Evolutionary conservation across 1,284 basidiomycete genomes (phyloP).

Genomic region (Ustilago hordei): DNA sequence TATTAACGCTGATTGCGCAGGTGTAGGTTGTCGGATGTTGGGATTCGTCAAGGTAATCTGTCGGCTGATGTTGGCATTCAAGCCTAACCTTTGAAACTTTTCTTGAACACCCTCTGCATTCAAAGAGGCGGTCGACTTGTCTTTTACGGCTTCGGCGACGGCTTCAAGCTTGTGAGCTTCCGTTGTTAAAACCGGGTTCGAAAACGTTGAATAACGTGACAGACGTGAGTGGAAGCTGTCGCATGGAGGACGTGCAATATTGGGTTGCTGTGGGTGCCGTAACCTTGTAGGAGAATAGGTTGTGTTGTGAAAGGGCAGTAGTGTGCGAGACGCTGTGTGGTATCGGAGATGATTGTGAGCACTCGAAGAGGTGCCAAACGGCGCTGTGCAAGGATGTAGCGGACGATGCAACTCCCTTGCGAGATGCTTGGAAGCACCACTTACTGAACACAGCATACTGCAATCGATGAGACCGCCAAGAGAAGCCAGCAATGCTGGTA

Average conservation of each 20-base stretch:
- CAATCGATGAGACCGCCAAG: not conserved
- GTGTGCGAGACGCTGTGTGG: not conserved
- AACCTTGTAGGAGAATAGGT: not conserved
- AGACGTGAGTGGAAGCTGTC: not conserved
- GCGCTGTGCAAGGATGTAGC: not conserved
- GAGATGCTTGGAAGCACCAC: conserved; percentile 22
- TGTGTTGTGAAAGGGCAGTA: not conserved
- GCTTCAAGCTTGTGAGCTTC: no score
- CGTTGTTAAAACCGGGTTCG: not conserved
- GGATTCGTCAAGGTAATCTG: conserved; percentile 53
- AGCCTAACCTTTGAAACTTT: conserved; percentile 43
- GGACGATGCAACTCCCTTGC: conserved; percentile 10
- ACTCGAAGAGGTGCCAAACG: not conserved
- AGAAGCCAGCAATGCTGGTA: not conserved
- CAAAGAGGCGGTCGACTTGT: not conserved
- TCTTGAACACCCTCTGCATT: conserved; percentile 27
- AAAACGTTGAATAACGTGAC: conserved; percentile 5
- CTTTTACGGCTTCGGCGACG: not conserved
- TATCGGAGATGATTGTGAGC: not conserved
- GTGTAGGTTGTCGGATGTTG: conserved; percentile 58
- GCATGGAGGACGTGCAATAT: not conserved
- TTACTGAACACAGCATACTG: conserved; percentile 27
- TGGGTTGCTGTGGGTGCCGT: not conserved
- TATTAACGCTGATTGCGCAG: conserved; percentile 60
- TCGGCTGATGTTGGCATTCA: conserved; percentile 51